Evolutionary conservation across 345 rosid species (phyloP), one percentile per base, ranked within the genome.

Genomic region (Salix caprea): DNA sequence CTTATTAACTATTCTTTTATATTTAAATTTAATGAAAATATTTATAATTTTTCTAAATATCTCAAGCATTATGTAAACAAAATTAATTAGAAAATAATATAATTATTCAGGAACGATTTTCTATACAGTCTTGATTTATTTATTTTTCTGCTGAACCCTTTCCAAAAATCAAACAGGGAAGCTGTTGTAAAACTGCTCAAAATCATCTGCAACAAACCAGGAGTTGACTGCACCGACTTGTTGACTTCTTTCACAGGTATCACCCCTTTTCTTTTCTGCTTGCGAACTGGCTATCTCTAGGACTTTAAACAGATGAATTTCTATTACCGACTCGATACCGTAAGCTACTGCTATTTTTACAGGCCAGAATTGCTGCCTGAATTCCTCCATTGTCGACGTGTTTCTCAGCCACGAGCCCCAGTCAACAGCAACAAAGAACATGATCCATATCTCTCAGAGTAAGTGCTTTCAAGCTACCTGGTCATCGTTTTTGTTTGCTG

Each of bases 351-450:
- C 65, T 18, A 54, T 42, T 4, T 24, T 67, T 61, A 19, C 54
- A 90, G 92, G 94, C 24, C 80, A 80, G 37, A 89, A 90, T 75
- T 90, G 94, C 82, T 87, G 92, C 83, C 80, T 90, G 69, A 84
- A 86, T 67, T 54, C 89, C 68, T 80, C 81, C 60, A 65, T 80
- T 39, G 73, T 87, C 19, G 71, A 82, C 12, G 52, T 74, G 13
- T 85, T 87, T 69, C 84, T 89, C 3, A 82, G 86, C 19, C 84
- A 89, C 61, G 90, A 84, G 44, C 91, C 89, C 50, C 94, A 86
- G 74, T 65, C 92, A 40, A 81, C 90, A 13, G 67, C 86, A 21
- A 86, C 82, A 9, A 89, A 87, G 85, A 90, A 87, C 84, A 81
- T 89, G 87, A 74, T 90, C 80, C 94, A 89, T 79, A 19, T 89